Percentiles rank a stretch among this genome's conserved stretches.
These are phyloP conservation scores for Macrophomina tecta DNA, from an alignment of 2,329 filamentous ascomycete genomes.

Conservation along the genomic window DNA sequence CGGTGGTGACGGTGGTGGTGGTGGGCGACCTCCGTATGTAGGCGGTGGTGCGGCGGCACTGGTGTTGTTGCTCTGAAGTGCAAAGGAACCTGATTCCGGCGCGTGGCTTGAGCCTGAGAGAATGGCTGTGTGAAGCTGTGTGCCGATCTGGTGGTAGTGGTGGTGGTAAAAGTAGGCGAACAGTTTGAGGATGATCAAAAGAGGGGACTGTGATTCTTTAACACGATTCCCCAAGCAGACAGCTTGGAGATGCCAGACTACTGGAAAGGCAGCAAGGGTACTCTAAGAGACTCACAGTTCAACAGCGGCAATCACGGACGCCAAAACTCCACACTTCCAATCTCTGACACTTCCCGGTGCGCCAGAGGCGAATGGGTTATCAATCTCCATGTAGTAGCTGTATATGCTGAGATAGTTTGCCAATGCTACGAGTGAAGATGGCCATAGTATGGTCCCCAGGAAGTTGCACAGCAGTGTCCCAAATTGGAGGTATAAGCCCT, in stretches of 20 bases:
- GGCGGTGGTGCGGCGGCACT: background rate
- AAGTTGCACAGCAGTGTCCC: slow-evolving; percentile 31
- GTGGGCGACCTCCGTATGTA: background rate
- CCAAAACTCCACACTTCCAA: slow-evolving; percentile 33
- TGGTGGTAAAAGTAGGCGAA: slow-evolving; percentile 36
- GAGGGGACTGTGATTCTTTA: slow-evolving; percentile 30
- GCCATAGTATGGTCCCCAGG: slow-evolving; percentile 33
- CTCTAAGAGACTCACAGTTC: slow-evolving; percentile 32
- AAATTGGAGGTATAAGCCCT: slow-evolving; percentile 17
- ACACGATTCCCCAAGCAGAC: background rate
- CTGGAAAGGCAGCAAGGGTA: too few species aligned
- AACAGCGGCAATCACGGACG: slow-evolving; percentile 32
- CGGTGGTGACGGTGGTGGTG: background rate
- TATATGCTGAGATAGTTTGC: slow-evolving; percentile 34
- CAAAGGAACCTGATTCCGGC: background rate
- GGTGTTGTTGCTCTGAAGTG: background rate
- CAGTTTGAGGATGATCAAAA: slow-evolving; percentile 33
- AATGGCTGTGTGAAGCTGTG: background rate
- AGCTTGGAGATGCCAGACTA: background rate
- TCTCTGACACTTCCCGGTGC: slow-evolving; percentile 8
- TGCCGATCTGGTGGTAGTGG: slow-evolving; percentile 28
- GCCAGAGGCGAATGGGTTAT: background rate
- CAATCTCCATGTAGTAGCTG: slow-evolving; percentile 9
- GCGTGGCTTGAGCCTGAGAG: background rate
- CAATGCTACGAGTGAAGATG: slow-evolving; percentile 33